Percentiles rank a stretch among this genome's conserved stretches.
Conservation (phyloP, 257 asterid genomes). For the Solanum pennellii region DNA sequence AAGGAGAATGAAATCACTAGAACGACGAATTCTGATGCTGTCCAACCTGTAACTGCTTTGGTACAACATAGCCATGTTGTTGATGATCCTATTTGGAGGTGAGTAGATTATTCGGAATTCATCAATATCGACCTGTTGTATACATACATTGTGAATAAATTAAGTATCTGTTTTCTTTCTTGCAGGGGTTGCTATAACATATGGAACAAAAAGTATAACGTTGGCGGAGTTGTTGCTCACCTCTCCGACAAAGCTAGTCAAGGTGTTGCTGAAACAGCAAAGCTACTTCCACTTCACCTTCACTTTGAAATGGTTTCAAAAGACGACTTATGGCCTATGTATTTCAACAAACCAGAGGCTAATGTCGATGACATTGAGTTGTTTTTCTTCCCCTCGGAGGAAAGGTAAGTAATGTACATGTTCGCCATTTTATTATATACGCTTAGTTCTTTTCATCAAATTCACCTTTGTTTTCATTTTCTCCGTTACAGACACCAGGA, state of each 20-base stretch:
- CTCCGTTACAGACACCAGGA: constrained; percentile 17
- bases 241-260: constrained; percentile 35
- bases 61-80: background rate
- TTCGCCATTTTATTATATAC: background rate
- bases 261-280: constrained; percentile 31
- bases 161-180: background rate
- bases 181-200: constrained; percentile 44
- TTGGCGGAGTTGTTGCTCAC: constrained; percentile 41
- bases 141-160: background rate
- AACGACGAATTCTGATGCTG: background rate
- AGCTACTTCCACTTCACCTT: constrained; percentile 31
- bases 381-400: constrained; percentile 49
- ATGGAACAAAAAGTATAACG: constrained; percentile 9
- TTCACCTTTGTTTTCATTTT: background rate
- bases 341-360: constrained; percentile 30
- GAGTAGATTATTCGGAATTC: background rate
- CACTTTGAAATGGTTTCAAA: constrained; percentile 51
- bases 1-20: background rate
- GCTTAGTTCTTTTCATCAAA: background rate
- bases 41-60: background rate
- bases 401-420: constrained; percentile 19
- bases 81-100: constrained; percentile 54
- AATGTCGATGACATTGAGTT: constrained; percentile 41
- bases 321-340: constrained; percentile 48
- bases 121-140: background rate